Evolutionary conservation across 495 filamentous ascomycete species (phyloP).

Genomic region (Podospora pseudoanserina): DNA sequence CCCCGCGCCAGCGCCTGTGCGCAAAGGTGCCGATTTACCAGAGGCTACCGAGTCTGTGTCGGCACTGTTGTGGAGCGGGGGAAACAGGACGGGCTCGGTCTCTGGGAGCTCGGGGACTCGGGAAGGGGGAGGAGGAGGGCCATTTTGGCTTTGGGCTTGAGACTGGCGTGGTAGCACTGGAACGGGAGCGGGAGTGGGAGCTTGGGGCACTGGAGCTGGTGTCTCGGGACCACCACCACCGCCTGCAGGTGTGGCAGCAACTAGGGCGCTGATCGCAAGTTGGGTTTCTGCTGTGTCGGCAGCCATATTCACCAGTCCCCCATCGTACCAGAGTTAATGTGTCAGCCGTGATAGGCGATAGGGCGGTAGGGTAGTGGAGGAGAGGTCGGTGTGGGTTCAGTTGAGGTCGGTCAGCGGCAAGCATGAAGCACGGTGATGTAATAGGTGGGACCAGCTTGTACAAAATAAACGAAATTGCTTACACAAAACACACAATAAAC

Average conservation of each 20-base stretch:
- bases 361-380: not conserved
- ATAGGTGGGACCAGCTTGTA: not conserved
- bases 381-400: not conserved
- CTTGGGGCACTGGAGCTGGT: not conserved
- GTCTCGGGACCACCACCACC: constrained; percentile 1
- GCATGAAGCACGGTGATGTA: not conserved
- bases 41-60: constrained; percentile 28
- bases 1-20: constrained; percentile 30
- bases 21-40: constrained; percentile 18
- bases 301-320: constrained; percentile 9
- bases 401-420: not conserved
- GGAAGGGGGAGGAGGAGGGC: constrained; percentile 6
- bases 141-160: not conserved
- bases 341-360: not conserved
- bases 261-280: constrained; percentile 16
- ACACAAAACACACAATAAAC: no score
- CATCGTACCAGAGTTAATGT: not conserved
- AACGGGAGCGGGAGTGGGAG: not conserved
- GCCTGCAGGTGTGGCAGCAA: not conserved
- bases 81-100: constrained; percentile 30
- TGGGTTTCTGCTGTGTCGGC: constrained; percentile 23
- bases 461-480: no score
- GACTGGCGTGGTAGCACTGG: not conserved
- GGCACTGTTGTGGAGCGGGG: constrained; percentile 44
- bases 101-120: constrained; percentile 2